Evolutionary conservation across 2,329 filamentous ascomycete genomes (phyloP), one percentile per base, ranked within the genome.

Genomic region (Huntiella bhutanensis): DNA sequence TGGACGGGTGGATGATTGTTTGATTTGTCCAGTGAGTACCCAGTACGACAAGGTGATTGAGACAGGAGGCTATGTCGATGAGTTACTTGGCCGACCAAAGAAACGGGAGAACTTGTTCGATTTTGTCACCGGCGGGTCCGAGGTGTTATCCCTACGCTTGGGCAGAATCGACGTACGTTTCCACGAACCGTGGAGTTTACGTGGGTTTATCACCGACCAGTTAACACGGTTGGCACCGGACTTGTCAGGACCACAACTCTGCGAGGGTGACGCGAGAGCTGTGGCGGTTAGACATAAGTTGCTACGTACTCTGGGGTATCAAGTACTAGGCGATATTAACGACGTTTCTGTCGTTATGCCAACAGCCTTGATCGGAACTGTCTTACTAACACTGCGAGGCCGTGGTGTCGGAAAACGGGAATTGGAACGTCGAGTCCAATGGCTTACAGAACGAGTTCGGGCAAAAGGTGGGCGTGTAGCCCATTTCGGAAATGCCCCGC

Each of bases 1-100:
- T 0, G 86, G 87, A 0, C 73, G 87, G 5, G 86, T 94, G 0
- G 70, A 92, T 41, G 91, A 98, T 60, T 80, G 85, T 32, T 82
- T 95, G 37, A 85, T 98, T 45, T 94, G 88, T 54, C 91, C 91
- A 0, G 91, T 98, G 40, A 92, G 83, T 60, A 95, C 87, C 1
- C 91, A 98, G 59, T 98, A 98, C 58, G 91, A 98, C 67, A 98
- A 96, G 58, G 91, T 98, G 47, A 92, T 98, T 50, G 91, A 98
- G 61, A 94, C 92, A 1, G 86, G 94, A 61, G 91, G 86, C 4
- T 98, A 98, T 57, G 88, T 96, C 39, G 91, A 79, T 33, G 91
- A 98, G 60, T 72, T 98, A 2, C 71, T 98, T 0, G 91, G 91
- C 3, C 80, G 92, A 51, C 91, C 91, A 0, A 98, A 98, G 62